Percentiles rank a stretch among this genome's conserved stretches.
These are phyloP conservation scores for Pulveroboletus sp. DNA, from an alignment of 768 basidiomycete genomes.

Conservation along the genomic window DNA sequence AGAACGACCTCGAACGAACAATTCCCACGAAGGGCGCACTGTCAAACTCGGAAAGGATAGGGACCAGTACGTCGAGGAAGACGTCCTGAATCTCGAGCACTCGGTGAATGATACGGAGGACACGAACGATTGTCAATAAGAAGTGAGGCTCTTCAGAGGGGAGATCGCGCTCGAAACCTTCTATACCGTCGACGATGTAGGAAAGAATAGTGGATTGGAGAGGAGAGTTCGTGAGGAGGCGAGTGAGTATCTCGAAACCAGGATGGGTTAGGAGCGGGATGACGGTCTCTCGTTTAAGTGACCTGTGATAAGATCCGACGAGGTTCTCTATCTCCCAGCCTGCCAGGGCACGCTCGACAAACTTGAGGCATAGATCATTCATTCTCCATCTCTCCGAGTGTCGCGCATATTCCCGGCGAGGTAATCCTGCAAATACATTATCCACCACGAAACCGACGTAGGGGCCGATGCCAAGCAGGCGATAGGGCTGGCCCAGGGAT, in stretches of 20 bases:
- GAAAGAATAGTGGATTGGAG: constrained; percentile 72
- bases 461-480: constrained; percentile 74
- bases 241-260: constrained; percentile 80
- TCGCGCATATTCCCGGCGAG: constrained; percentile 66
- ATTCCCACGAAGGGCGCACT: constrained; percentile 49
- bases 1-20: constrained; percentile 61
- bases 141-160: constrained; percentile 69
- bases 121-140: constrained; percentile 69
- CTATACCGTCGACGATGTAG: constrained; percentile 76
- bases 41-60: constrained; percentile 64
- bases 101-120: constrained; percentile 76
- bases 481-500: constrained; percentile 71
- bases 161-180: constrained; percentile 66
- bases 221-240: constrained; percentile 65
- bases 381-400: constrained; percentile 81
- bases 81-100: constrained; percentile 82
- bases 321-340: constrained; percentile 78
- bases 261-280: constrained; percentile 67
- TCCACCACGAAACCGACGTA: constrained; percentile 87
- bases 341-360: constrained; percentile 78
- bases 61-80: constrained; percentile 84
- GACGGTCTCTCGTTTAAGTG: constrained; percentile 48
- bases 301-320: constrained; percentile 38
- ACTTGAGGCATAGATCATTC: constrained; percentile 79
- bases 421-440: constrained; percentile 77